Base-by-base conservation (phyloP, 768 basidiomycete species). In the Boletus vermiculosoides region DNA sequence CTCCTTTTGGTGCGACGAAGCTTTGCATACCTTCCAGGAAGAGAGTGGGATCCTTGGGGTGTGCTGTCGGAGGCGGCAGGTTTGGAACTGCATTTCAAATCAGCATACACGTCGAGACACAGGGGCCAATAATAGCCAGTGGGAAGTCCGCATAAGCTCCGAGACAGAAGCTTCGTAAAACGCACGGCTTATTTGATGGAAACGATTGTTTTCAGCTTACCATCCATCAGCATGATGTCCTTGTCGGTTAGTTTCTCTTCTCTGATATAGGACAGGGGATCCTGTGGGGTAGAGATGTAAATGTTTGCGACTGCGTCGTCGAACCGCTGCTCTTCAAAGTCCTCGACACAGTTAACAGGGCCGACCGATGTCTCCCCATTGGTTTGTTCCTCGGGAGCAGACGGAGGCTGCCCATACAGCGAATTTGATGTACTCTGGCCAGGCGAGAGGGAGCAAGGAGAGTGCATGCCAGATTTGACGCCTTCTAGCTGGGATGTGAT, bases 201-300 rank as follows among this genome's bases (percentile, higher is more conserved):
- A 54, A 30, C 22, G 25, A 47, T n/a, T 54, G 55, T 59, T 55
- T 44, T 55, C 59, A 7, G 58, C 70, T 64, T 55, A 85, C 87
- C 82, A 49, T 86, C 83, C 83, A 87, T 85, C 23, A 86, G 64
- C 55, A 78, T 59, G 47, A 72, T 66, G 9, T 77, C 74, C 49
- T 75, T 78, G 25, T 83, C 82, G 55, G 85, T 81, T 12, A 88
- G 59, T 53, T 69, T 77, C 60, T 87, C 87, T 46, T 80, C 74
- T 60, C 85, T 66, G 28, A 90, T 81, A 44, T 78, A 63, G 16
- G 46, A 53, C 37, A 70, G 45, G 22, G 69, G 65, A 48, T 70
- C 69, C 37, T 63, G 60, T 13, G 64, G 57, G 4, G 60, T 55
- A 30, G 63, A 69, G 18, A 42, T 42, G 31, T 74, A 81, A 18